Percentiles rank a stretch among this genome's conserved stretches.
Conservation (phyloP, 306 rosid species). For the Delonix regia region DNA sequence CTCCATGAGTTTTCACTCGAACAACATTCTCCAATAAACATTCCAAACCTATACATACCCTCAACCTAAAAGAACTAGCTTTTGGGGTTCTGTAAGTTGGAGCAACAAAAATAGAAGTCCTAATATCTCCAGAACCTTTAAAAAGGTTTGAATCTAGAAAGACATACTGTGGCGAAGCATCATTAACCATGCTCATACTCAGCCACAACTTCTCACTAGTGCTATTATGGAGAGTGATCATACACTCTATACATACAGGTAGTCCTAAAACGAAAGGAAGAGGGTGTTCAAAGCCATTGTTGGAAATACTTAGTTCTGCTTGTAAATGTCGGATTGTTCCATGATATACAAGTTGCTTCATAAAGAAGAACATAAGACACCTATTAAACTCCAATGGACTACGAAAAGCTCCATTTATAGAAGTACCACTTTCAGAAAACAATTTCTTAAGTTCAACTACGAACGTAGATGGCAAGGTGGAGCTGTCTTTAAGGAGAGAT, state of each 20-base stretch:
- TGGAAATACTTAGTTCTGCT: slow-evolving; percentile 62
- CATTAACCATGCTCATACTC: slow-evolving; percentile 57
- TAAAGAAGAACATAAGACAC: slow-evolving; percentile 58
- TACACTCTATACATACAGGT: slow-evolving; percentile 71
- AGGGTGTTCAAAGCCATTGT: slow-evolving; percentile 54
- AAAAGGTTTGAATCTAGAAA: slow-evolving; percentile 60
- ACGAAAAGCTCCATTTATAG: slow-evolving; percentile 40
- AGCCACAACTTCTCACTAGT: slow-evolving; percentile 59
- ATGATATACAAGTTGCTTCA: slow-evolving; percentile 49
- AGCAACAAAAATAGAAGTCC: slow-evolving; percentile 45
- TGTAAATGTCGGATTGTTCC: slow-evolving; percentile 47
- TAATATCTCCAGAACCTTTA: slow-evolving; percentile 45
- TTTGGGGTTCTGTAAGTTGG: slow-evolving; percentile 71
- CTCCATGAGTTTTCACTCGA: slow-evolving; percentile 45
- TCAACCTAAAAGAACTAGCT: slow-evolving; percentile 47
- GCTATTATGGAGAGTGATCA: slow-evolving; percentile 64
- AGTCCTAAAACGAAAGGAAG: slow-evolving; percentile 65
- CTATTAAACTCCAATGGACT: slow-evolving; percentile 41
- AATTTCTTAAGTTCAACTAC: slow-evolving; percentile 55
- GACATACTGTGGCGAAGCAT: slow-evolving; percentile 43
- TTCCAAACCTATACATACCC: slow-evolving; percentile 63
- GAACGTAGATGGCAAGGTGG: slow-evolving; percentile 52
- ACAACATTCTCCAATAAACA: slow-evolving; percentile 50
- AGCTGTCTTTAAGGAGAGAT: slow-evolving; percentile 49
- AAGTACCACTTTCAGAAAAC: slow-evolving; percentile 39